A percentile compares a stretch with the other conserved stretches of the same genome.
phyloP scores from a whole-genome alignment of 495 filamentous ascomycete species.

The Thozetella sp. region DNA sequence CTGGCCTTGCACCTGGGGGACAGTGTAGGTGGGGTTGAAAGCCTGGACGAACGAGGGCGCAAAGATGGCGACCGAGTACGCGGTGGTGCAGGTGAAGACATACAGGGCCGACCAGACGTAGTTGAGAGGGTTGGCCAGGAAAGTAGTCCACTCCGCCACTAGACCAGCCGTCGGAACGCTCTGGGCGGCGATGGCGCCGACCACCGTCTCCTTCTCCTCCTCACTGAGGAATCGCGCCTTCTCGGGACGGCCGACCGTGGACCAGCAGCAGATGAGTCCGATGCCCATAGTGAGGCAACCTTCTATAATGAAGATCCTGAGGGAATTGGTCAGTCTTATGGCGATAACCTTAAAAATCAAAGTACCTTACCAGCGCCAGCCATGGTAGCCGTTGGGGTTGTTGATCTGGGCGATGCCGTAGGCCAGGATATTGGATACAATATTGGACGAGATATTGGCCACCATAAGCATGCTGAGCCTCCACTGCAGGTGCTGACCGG shows the following conservation, averaged over 20 bases:
- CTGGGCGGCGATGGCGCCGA: conserved; percentile 6
- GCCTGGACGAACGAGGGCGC: conserved; percentile 17
- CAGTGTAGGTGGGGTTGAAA: conserved; percentile 8
- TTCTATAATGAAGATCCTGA: conserved; percentile 5
- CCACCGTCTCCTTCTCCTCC: conserved; percentile 7
- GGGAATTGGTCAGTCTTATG: not conserved
- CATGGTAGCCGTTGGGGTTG: conserved; percentile 6
- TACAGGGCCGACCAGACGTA: conserved; percentile 8
- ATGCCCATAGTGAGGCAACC: not conserved
- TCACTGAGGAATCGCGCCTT: conserved; percentile 7
- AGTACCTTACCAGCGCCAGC: conserved; percentile 8
- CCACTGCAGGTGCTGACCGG: conserved; percentile 52
- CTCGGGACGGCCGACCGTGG: conserved; percentile 9
- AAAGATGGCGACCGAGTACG: conserved; percentile 17
- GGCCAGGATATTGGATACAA: conserved; percentile 3
- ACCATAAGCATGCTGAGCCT: conserved; percentile 17
- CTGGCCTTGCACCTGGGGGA: conserved; percentile 24
- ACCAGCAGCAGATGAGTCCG: not conserved
- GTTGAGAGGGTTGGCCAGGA: conserved; percentile 1
- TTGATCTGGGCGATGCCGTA: conserved; percentile 7
- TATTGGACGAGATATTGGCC: conserved; percentile 8
- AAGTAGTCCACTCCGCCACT: conserved; percentile 1
- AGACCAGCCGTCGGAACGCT: conserved; percentile 9
- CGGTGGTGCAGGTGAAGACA: conserved; percentile 12
- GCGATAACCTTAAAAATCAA: not conserved